Conservation (phyloP, 2,329 filamentous ascomycete species). For the Diaporthe vexans region DNA sequence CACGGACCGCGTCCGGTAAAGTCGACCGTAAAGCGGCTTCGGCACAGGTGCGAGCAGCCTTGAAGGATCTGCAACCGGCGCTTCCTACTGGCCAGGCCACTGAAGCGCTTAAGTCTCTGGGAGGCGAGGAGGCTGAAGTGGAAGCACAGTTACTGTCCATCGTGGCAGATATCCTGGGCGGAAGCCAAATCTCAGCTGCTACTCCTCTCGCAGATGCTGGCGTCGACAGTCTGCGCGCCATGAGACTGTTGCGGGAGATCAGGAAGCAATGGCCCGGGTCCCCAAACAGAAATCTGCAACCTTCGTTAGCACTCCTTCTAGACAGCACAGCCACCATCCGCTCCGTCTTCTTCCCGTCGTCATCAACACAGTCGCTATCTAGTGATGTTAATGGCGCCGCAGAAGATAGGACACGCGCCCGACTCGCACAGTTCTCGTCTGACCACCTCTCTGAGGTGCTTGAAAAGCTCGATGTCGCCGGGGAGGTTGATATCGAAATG, state of each 20-base stretch:
- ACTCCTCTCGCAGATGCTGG: conserved; percentile 44
- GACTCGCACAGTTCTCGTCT: conserved; percentile 43
- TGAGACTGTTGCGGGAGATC: conserved; percentile 46
- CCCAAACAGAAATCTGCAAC: conserved; percentile 37
- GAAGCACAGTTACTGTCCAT: conserved; percentile 34
- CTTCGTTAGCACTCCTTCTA: conserved; percentile 46
- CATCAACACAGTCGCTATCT: background rate
- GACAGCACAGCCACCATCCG: conserved; percentile 47
- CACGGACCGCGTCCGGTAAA: conserved; percentile 73
- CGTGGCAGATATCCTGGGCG: conserved; percentile 21
- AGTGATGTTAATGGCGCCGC: background rate
- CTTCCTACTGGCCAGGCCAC: background rate
- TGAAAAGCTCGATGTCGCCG: conserved; percentile 35
- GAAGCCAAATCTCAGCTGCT: conserved; percentile 18
- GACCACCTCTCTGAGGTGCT: conserved; percentile 44
- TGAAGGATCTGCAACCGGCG: background rate
- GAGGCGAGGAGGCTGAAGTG: conserved; percentile 30
- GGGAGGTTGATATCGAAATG: conserved; percentile 45
- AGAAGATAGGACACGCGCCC: conserved; percentile 13
- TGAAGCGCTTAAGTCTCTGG: conserved; percentile 9
- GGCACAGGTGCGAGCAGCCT: background rate
- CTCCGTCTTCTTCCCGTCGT: conserved; percentile 42
- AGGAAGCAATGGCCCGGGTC: conserved; percentile 44
- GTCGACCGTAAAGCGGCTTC: conserved; percentile 63
- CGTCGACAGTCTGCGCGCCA: conserved; percentile 53